phyloP scores from a whole-genome alignment of 1,284 basidiomycete species.

The Schizopora paradoxa region DNA sequence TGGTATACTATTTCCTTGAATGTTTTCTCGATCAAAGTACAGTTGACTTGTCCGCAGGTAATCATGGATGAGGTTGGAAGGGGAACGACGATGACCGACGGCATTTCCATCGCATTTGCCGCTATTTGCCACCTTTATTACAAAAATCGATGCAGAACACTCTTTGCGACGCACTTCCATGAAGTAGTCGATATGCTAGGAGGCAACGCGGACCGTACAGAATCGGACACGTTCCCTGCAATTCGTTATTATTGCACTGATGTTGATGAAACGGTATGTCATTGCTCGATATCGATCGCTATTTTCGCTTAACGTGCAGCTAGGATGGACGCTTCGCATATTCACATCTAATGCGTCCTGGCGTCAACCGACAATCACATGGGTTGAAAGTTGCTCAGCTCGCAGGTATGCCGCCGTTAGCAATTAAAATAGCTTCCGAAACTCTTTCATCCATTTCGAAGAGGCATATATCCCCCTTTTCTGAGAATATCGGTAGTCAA shows the following conservation, averaged over 20 bases:
- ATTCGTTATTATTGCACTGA: conserved; percentile 89
- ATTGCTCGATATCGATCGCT: conserved; percentile 7
- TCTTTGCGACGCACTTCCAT: conserved; percentile 98
- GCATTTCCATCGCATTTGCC: conserved; percentile 90
- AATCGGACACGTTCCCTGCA: conserved; percentile 44
- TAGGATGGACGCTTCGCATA: conserved; percentile 78
- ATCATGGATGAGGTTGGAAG: conserved; percentile 98
- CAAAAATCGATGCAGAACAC: conserved; percentile 71
- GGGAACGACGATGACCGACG: conserved; percentile 90
- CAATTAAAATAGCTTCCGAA: conserved; percentile 52
- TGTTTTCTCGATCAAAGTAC: conserved; percentile 2
- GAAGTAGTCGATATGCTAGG: conserved; percentile 85
- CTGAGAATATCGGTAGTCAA: neutral
- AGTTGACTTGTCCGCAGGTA: conserved; percentile 45
- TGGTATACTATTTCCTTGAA: conserved; percentile 42
- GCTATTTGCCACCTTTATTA: conserved; percentile 78
- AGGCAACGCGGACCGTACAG: conserved; percentile 37
- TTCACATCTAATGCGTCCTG: conserved; percentile 74
- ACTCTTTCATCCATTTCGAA: conserved; percentile 40
- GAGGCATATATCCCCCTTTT: too few species aligned
- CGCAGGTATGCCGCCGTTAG: conserved; percentile 75
- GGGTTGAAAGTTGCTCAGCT: conserved; percentile 88
- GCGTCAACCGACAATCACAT: conserved; percentile 89
- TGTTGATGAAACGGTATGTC: conserved; percentile 56
- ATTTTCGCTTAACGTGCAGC: conserved; percentile 1